Conservation (phyloP, 306 rosid species). For the Dryas drummondii region DNA sequence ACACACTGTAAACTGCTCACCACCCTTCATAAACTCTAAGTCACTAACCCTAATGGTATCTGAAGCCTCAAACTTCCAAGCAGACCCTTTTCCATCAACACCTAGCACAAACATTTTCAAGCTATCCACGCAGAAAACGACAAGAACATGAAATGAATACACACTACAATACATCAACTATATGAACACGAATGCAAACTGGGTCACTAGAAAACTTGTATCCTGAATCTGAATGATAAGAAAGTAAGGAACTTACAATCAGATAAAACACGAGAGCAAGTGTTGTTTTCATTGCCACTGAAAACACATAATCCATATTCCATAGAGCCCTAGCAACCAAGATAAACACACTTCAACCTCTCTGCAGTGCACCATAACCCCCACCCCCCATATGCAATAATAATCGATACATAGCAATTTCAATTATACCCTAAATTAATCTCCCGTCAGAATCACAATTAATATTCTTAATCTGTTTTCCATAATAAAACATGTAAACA, state of each 20-base stretch:
- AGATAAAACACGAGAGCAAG: not conserved
- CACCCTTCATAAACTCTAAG: not conserved
- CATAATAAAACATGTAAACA: not conserved
- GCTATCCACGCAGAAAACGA: not conserved
- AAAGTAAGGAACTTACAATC: not conserved
- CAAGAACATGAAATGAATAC: not conserved
- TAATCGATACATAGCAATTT: not conserved
- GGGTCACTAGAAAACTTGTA: not conserved
- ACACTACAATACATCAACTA: not conserved
- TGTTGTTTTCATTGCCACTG: not conserved
- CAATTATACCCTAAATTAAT: not conserved
- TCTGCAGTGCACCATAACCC: not conserved
- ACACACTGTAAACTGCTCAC: not conserved
- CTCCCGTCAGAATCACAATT: not conserved
- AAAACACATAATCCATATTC: not conserved
- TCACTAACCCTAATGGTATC: not conserved
- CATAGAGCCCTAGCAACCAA: not conserved
- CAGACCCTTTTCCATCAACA: not conserved
- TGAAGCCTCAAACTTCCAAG: not conserved
- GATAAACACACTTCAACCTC: not conserved
- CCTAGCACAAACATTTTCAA: not conserved
- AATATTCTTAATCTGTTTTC: conserved; percentile 1
- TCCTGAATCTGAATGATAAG: not conserved
- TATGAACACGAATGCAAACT: not conserved
- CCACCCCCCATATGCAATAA: not conserved